Evolutionary conservation across 495 filamentous ascomycete genomes (phyloP), one percentile per base, ranked within the genome.

Genomic region (Hypoxylon fragiforme): DNA sequence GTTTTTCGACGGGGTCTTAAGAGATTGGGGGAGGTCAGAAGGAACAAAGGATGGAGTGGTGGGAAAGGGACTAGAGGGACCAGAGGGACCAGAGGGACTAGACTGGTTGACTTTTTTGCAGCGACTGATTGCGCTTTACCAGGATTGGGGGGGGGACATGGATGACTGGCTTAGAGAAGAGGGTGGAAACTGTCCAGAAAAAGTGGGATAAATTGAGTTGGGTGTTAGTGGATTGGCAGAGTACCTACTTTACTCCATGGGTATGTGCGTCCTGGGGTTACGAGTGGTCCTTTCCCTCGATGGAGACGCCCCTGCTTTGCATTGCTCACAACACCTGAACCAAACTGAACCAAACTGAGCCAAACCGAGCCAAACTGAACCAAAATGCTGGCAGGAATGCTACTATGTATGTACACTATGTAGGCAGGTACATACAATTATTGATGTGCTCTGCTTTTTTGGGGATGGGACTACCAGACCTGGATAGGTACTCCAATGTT

Each of bases 121-220:
- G 30, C 52, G 47, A 57, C 47, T 45, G 20, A 3, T 47, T 62
- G 58, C 58, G 52, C 58, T 57, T 62, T 50, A 45, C 58, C 38
- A 44, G 52, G 58, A 53, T 49, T 16, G 49, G 56, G 52, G 57
- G 50, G 19, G 30, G 18, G 40, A 4, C 21, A 37, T 38, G 32
- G 44, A 11, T 62, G 43, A 57, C 58, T 62, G 58, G 58, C 48
- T 49, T 31, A 41, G 52, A 56, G 57, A 62, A 62, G 44, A 49
- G 49, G 46, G 58, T 56, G 58, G 52, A 53, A 57, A 30, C 21
- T 9, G 45, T 49, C 24, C 4, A 12, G 45, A 48, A 48, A 48
- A 38, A 12, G 44, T 37, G 44, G 34, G 24, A 28, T 28, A 28
- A 46, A 55, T 54, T 50, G 37, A 51, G 40, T 54, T 41, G 50